These are phyloP conservation scores for Vanderwaltozyma verrucispora DNA, from an alignment of 805 yeast species.

Conservation along the genomic window DNA sequence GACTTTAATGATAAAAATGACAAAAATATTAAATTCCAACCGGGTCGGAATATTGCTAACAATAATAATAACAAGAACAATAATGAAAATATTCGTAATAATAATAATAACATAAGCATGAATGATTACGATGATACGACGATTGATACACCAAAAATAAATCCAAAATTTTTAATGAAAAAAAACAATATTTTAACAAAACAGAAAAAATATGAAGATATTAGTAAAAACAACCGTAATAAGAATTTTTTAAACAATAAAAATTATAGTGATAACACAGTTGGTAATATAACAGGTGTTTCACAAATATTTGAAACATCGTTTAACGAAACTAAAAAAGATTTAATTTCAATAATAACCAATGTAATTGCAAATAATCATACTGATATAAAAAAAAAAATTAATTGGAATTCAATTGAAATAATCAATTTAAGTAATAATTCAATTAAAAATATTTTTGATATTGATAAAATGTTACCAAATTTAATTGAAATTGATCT, in stretches of 20 bases:
- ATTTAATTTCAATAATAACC: conserved; percentile 16
- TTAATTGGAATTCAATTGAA: conserved; percentile 9
- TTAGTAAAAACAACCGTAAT: background rate
- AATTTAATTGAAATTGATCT: conserved; percentile 13
- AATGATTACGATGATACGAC: conserved; percentile 16
- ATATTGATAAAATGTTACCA: conserved; percentile 18
- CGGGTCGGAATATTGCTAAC: background rate
- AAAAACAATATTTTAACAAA: background rate
- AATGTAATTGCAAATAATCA: conserved; percentile 6
- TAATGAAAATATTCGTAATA: too few species aligned
- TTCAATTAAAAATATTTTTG: conserved; percentile 11
- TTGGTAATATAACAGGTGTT: conserved; percentile 10
- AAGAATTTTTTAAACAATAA: background rate
- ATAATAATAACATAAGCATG: background rate
- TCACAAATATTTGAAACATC: conserved; percentile 15
- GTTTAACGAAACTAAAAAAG: conserved; percentile 14
- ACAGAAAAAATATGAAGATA: background rate
- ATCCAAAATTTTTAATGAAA: conserved; percentile 8
- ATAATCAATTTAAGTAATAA: conserved; percentile 7
- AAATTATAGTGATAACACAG: background rate
- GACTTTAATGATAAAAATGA: too few species aligned
- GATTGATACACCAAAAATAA: conserved; percentile 19
- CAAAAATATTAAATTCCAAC: too few species aligned
- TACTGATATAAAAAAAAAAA: background rate
- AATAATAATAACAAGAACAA: background rate